Conservation (phyloP, 1,284 basidiomycete species). For the Fomitopsis palustris region DNA sequence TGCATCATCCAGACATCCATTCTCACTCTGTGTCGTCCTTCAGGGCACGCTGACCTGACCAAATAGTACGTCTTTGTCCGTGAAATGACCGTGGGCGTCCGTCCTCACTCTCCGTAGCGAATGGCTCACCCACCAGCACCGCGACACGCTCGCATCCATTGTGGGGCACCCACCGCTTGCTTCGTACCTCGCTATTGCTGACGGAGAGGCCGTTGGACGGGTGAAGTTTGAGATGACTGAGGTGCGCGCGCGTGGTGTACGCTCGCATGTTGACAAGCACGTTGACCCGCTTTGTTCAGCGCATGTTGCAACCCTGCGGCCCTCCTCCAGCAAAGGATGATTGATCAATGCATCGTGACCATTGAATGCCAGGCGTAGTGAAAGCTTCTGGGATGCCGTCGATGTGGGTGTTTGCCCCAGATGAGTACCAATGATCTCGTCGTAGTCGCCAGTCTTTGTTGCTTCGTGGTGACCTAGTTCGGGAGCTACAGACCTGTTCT, state of each 20-base stretch:
- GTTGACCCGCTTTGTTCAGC: slow-evolving; percentile 41
- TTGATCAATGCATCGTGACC: slow-evolving; percentile 1
- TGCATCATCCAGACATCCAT: background rate
- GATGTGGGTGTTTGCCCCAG: too few relatives aligned
- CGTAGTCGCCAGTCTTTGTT: too few relatives aligned
- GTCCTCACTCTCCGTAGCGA: slow-evolving; percentile 58
- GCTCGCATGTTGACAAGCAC: background rate
- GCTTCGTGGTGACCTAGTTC: too few relatives aligned
- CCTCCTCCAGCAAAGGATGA: slow-evolving; percentile 94
- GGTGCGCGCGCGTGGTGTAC: slow-evolving; percentile 58
- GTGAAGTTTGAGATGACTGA: slow-evolving; percentile 96
- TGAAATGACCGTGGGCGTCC: slow-evolving; percentile 4
- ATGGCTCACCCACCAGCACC: slow-evolving; percentile 96
- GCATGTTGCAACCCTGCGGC: slow-evolving; percentile 98
- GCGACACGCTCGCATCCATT: slow-evolving; percentile 91
- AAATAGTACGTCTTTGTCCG: slow-evolving; percentile 70
- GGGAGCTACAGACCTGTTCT: too few relatives aligned
- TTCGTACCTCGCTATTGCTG: slow-evolving; percentile 89
- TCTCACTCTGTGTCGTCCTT: background rate
- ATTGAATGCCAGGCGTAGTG: too few relatives aligned
- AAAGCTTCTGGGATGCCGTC: too few relatives aligned
- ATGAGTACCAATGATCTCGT: too few relatives aligned
- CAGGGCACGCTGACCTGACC: slow-evolving; percentile 89
- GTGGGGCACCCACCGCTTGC: slow-evolving; percentile 87
- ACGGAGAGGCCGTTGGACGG: slow-evolving; percentile 87